These are phyloP conservation scores for Corymbia maculata DNA, from an alignment of 345 rosid species.

Conservation along the genomic window DNA sequence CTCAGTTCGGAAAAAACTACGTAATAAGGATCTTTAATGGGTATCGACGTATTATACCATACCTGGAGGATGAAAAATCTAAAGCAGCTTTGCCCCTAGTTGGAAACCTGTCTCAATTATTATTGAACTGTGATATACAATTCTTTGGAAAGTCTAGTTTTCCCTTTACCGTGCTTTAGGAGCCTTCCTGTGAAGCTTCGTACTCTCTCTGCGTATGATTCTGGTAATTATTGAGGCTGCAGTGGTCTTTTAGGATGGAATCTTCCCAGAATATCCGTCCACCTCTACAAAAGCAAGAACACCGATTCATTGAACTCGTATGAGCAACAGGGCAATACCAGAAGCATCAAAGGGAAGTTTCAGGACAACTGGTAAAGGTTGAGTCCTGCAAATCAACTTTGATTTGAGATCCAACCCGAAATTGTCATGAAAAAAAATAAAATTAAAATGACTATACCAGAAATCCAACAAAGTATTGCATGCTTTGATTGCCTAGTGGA, in stretches of 20 bases:
- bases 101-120: not conserved
- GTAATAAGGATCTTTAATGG: not conserved
- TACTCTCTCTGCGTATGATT: not conserved
- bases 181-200: not conserved
- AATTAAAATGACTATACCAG: not conserved
- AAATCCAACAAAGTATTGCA: not conserved
- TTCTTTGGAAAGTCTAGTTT: not conserved
- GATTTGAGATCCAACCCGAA: not conserved
- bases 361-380: not conserved
- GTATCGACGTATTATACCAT: not conserved
- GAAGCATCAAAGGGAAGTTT: not conserved
- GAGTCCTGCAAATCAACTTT: not conserved
- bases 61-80: not conserved
- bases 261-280: not conserved
- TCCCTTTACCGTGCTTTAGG: not conserved
- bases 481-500: not conserved
- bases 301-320: not conserved
- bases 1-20: not conserved
- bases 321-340: not conserved
- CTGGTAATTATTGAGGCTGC: not conserved
- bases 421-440: not conserved
- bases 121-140: not conserved
- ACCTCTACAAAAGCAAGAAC: not conserved
- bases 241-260: not conserved
- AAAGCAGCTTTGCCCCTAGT: not conserved